Evolutionary conservation across 176 grass and related monocot genomes (phyloP).

Genomic region (Oryza coarctata): DNA sequence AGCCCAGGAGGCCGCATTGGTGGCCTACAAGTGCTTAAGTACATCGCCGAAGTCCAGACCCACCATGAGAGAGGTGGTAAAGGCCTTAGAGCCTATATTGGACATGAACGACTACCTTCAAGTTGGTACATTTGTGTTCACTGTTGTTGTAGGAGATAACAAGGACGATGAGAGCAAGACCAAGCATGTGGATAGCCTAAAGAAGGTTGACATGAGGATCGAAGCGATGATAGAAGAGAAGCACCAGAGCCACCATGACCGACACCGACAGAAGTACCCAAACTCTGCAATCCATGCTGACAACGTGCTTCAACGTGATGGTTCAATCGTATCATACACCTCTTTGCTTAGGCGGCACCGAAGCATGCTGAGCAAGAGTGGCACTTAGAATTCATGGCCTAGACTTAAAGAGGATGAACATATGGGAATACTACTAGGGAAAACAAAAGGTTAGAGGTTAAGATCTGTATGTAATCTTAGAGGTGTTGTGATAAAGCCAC

Average conservation of each 20-base stretch:
- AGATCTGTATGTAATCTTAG: constrained; percentile 39
- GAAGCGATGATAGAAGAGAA: constrained; percentile 28
- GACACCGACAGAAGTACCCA: constrained; percentile 41
- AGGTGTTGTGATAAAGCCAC: not conserved
- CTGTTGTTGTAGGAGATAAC: constrained; percentile 38
- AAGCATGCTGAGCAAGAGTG: constrained; percentile 56
- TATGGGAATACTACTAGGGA: not conserved
- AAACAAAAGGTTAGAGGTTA: not conserved
- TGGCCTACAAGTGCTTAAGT: constrained; percentile 78
- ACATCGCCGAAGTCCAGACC: constrained; percentile 61
- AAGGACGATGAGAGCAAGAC: not conserved
- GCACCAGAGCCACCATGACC: constrained; percentile 52
- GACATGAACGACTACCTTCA: constrained; percentile 53
- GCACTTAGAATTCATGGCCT: not conserved
- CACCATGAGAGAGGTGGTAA: constrained; percentile 65
- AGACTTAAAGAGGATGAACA: not conserved
- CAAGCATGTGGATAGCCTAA: not conserved
- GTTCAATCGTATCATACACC: not conserved
- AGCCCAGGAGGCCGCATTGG: constrained; percentile 37
- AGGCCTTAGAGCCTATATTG: constrained; percentile 55
- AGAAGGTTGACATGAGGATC: constrained; percentile 27
- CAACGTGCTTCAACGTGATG: constrained; percentile 27
- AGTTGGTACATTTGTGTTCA: constrained; percentile 65
- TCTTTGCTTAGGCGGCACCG: constrained; percentile 22
- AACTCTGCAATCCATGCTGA: constrained; percentile 56